Conservation (phyloP, 345 rosid species). For the Camelina laxa region DNA sequence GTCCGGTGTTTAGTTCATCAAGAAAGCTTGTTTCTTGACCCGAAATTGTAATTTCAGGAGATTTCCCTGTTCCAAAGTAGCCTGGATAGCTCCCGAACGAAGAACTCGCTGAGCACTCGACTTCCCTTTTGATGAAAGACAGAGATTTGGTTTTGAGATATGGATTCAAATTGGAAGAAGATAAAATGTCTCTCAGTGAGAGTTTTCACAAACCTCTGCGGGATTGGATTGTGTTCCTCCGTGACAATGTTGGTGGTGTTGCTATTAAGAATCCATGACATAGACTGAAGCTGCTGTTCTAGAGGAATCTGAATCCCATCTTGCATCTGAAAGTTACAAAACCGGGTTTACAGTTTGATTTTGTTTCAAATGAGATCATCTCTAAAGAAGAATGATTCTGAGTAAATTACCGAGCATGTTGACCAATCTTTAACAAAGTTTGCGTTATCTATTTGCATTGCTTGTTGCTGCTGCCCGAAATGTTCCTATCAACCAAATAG, state of each 20-base stretch:
- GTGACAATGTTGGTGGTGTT: conserved; percentile 50
- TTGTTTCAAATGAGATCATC: conserved; percentile 6
- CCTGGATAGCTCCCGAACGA: conserved; percentile 78
- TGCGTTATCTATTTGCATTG: conserved; percentile 54
- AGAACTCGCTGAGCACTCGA: conserved; percentile 72
- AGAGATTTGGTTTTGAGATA: conserved; percentile 17
- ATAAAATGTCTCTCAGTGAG: background rate
- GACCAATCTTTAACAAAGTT: conserved; percentile 54
- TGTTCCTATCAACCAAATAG: conserved; percentile 27
- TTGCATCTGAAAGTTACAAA: conserved; percentile 52
- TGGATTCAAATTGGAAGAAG: background rate
- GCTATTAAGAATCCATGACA: conserved; percentile 63
- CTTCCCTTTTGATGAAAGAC: conserved; percentile 52
- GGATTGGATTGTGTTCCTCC: conserved; percentile 60
- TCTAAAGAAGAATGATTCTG: conserved; percentile 9
- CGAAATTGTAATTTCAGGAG: conserved; percentile 65
- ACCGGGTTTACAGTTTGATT: background rate
- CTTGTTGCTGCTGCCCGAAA: conserved; percentile 54
- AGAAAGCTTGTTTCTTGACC: conserved; percentile 68
- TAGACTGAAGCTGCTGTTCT: conserved; percentile 68
- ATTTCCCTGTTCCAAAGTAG: conserved; percentile 62
- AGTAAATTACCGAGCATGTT: conserved; percentile 41
- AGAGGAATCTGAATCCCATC: conserved; percentile 61
- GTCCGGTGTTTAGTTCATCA: conserved; percentile 62
- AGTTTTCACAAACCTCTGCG: conserved; percentile 52